phyloP scores from a whole-genome alignment of 108 stramenopile species.

The Nitzschia sp. region DNA sequence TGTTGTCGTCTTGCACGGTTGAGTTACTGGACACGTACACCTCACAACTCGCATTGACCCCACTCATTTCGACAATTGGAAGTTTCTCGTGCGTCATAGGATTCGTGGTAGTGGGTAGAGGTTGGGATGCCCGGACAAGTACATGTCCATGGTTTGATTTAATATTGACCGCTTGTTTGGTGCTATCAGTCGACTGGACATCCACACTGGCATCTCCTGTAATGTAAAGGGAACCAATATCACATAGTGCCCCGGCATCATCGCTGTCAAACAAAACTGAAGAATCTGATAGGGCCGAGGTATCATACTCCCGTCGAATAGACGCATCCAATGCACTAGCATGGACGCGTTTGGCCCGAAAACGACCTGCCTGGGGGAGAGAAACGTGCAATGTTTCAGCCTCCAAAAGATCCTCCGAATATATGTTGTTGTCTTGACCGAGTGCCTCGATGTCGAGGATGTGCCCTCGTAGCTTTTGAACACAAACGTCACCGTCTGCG shows the following conservation, averaged over 20 bases:
- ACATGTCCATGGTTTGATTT: conserved; percentile 80
- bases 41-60: conserved; percentile 88
- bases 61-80: conserved; percentile 70
- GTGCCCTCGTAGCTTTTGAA: conserved; percentile 70
- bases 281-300: not conserved
- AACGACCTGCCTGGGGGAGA: conserved; percentile 37
- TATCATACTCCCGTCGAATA: conserved; percentile 17
- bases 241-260: conserved; percentile 68
- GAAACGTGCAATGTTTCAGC: conserved; percentile 48
- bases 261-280: conserved; percentile 52
- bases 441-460: conserved; percentile 42
- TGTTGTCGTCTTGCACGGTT: not conserved
- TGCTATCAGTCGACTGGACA: conserved; percentile 15
- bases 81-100: conserved; percentile 27
- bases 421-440: conserved; percentile 30
- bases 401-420: conserved; percentile 61
- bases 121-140: conserved; percentile 24
- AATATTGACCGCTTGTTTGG: conserved; percentile 53
- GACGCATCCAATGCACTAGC: conserved; percentile 45
- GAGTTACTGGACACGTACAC: conserved; percentile 26
- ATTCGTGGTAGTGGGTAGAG: conserved; percentile 25
- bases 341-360: conserved; percentile 79
- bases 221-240: conserved; percentile 77
- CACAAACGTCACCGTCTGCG: conserved; percentile 49
- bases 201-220: conserved; percentile 39